Percentiles rank a stretch among this genome's conserved stretches.
These are phyloP conservation scores for Rubus parviflorus DNA, from an alignment of 306 rosid species.

Conservation along the genomic window DNA sequence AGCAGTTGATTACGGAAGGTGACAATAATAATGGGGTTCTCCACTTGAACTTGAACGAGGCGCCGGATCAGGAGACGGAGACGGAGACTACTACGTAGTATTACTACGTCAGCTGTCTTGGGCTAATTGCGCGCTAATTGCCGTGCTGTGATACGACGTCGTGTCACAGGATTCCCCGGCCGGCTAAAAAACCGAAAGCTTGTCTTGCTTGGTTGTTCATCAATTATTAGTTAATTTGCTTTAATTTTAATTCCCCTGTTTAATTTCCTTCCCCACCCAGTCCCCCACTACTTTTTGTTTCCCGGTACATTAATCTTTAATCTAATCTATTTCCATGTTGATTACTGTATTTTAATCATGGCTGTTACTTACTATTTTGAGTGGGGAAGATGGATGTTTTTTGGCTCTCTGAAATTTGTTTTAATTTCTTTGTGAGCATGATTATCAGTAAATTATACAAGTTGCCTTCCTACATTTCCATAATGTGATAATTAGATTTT, in stretches of 20 bases:
- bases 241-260: background rate
- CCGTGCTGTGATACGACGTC: background rate
- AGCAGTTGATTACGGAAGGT: background rate
- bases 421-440: background rate
- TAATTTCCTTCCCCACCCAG: background rate
- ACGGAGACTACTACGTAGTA: background rate
- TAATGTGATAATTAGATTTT: too few species aligned
- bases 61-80: conserved; percentile 49
- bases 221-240: background rate
- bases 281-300: background rate
- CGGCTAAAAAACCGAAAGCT: background rate
- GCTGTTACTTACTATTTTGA: too few species aligned
- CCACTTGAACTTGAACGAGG: conserved; percentile 43
- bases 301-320: background rate
- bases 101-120: background rate
- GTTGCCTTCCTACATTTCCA: too few species aligned
- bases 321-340: background rate
- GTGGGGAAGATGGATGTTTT: background rate
- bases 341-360: background rate
- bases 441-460: background rate
- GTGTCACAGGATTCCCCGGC: conserved; percentile 1
- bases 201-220: background rate
- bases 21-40: conserved; percentile 8
- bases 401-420: background rate
- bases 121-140: background rate